phyloP scores from a whole-genome alignment of 73 alveolate genomes.

The Breviolum minutum region DNA sequence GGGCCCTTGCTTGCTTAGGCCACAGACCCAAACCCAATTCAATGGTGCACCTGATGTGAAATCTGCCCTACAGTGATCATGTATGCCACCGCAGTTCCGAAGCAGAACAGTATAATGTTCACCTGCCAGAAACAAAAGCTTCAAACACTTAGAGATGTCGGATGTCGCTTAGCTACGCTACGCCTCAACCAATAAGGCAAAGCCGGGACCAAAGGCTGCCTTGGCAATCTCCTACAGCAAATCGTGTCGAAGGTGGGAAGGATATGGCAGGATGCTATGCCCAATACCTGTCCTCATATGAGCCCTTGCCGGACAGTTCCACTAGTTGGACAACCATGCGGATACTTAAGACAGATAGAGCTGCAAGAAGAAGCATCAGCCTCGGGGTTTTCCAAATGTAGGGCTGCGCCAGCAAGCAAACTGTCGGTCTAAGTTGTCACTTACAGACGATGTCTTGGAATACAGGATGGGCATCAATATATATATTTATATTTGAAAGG shows the following conservation, averaged over 20 bases:
- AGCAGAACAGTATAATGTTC: slow-evolving; percentile 58
- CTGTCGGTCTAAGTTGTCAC: too few relatives aligned
- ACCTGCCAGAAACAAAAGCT: neutral
- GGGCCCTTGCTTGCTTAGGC: too few relatives aligned
- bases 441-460: too few relatives aligned
- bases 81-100: slow-evolving; percentile 78
- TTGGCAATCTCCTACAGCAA: slow-evolving; percentile 57
- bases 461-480: too few relatives aligned
- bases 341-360: slow-evolving; percentile 42
- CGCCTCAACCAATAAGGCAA: slow-evolving; percentile 70
- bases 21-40: neutral
- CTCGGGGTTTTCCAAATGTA: neutral
- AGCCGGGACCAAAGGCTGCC: slow-evolving; percentile 50
- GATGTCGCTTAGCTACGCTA: too few relatives aligned
- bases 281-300: slow-evolving; percentile 25
- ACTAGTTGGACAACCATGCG: slow-evolving; percentile 71
- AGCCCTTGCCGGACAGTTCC: slow-evolving; percentile 70
- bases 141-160: neutral
- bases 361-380: slow-evolving; percentile 54
- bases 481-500: too few relatives aligned
- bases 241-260: too few relatives aligned
- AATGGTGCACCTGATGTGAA: slow-evolving; percentile 46
- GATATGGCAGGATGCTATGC: neutral
- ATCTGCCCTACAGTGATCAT: slow-evolving; percentile 84
- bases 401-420: too few relatives aligned